These are phyloP conservation scores for Euphorbia tirucalli DNA, from an alignment of 345 rosid genomes.

Conservation along the genomic window DNA sequence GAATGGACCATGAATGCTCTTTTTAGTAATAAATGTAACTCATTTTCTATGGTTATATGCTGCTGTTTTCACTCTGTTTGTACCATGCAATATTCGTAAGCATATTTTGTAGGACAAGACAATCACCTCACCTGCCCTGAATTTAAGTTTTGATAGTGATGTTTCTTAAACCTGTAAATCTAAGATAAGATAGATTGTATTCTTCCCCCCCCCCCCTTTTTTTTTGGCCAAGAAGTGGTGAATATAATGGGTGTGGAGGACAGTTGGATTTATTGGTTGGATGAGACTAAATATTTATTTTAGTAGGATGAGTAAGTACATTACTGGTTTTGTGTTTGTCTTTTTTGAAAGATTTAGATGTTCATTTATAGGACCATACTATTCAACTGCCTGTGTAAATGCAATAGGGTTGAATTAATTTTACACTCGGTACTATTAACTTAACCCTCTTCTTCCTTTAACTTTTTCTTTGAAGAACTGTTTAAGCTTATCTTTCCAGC, in stretches of 20 bases:
- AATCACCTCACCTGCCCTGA: constrained; percentile 3
- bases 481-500: not conserved
- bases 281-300: not conserved
- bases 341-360: not conserved
- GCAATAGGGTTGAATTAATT: not conserved
- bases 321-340: not conserved
- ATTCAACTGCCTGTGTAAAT: not conserved
- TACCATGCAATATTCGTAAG: not conserved
- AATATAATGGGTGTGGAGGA: not conserved
- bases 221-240: not conserved
- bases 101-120: not conserved
- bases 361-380: constrained; percentile 1
- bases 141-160: constrained; percentile 21
- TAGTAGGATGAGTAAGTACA: not conserved
- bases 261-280: not conserved
- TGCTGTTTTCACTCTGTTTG: constrained; percentile 10
- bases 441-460: not conserved
- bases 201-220: constrained; percentile 3
- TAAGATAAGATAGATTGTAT: constrained; percentile 13
- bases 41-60: constrained; percentile 3
- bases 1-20: constrained; percentile 23
- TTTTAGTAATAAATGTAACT: constrained; percentile 32
- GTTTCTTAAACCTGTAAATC: constrained; percentile 14
- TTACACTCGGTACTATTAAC: not conserved
- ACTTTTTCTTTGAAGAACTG: not conserved